These are phyloP conservation scores for Fragaria vesca DNA, from an alignment of 306 rosid genomes.

Conservation along the genomic window DNA sequence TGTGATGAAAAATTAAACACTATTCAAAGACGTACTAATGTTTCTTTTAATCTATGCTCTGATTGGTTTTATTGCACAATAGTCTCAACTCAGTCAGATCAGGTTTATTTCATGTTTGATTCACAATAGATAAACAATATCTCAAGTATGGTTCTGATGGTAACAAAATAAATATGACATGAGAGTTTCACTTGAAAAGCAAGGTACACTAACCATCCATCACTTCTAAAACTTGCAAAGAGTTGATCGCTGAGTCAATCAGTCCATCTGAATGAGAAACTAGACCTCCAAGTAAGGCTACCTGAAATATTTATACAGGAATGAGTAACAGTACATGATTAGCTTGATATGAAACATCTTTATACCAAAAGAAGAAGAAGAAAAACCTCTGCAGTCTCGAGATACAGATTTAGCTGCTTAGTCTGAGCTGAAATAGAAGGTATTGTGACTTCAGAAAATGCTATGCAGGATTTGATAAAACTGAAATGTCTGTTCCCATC, in stretches of 20 bases:
- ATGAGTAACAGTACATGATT: constrained; percentile 19
- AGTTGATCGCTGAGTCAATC: constrained; percentile 64
- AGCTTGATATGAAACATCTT: constrained; percentile 5
- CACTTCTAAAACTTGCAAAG: constrained; percentile 50
- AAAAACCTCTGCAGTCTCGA: constrained; percentile 89
- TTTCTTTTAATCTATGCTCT: too few species aligned
- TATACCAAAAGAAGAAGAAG: constrained; percentile 18
- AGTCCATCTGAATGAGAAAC: constrained; percentile 80
- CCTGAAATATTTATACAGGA: constrained; percentile 47
- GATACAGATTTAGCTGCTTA: constrained; percentile 72
- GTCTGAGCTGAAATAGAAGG: constrained; percentile 66
- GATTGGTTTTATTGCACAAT: too few species aligned
- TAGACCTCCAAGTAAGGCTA: constrained; percentile 69
- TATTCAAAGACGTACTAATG: too few species aligned
- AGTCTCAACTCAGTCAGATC: too few species aligned
- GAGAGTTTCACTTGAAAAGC: constrained; percentile 21
- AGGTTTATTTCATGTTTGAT: too few species aligned
- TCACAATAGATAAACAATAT: too few species aligned
- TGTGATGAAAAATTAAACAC: too few species aligned
- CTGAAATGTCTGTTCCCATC: constrained; percentile 38
- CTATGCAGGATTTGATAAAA: constrained; percentile 78
- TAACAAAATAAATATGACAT: not conserved
- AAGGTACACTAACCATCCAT: constrained; percentile 60
- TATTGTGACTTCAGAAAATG: constrained; percentile 88
- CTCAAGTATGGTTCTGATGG: constrained; percentile 6